Base-by-base conservation (phyloP, 2,329 filamentous ascomycete species). In the Phialocephala subalpina region DNA sequence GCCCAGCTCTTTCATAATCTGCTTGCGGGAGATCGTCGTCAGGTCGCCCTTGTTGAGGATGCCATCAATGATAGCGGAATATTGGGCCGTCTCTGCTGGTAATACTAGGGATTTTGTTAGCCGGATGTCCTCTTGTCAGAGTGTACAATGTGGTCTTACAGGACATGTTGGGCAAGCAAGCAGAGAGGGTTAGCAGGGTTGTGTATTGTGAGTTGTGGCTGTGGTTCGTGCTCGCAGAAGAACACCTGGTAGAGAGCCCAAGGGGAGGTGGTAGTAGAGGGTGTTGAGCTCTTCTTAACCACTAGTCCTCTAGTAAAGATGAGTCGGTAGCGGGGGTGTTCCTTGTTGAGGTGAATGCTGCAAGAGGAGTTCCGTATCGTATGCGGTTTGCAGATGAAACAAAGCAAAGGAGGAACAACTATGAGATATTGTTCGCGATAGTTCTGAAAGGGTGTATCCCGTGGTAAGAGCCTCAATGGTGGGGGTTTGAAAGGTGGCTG, bases 11-110 rank as follows among this genome's bases (percentile, higher is more conserved):
- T 76, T 78, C 20, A 78, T 74, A 52, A 80, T 78, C 61, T 77
- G 74, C 60, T 79, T 80, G 20, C 75, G 73, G 20, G 78, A 78
- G 36, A 81, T 76, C 3, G 77, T 79, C 20, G 73, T 72, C 18
- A 81, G 69, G 69, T 80, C 77, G 53, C 75, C 73, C 8, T 68
- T 67, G 12, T 66, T 71, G 7, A 81, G 75, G 56, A 80, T 80
- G 22, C 65, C 72, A 65, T 81, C 79, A 63, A 81, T 79, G 56
- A 80, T 75, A n/a, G 72, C 73, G 29, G 73, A 76, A 66, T 76
- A 80, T 63, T 77, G 73, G 22, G 73, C 70, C 16, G 29, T 56
- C 61, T 78, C 73, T 38, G 73, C 70, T 38, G 72, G 69, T 36
- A 71, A 66, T 62, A 76, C 76, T 77, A 40, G 45, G 27, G 14